Evolutionary conservation across 2,329 filamentous ascomycete species (phyloP).

Genomic region (Dothiorella sarmentorum): DNA sequence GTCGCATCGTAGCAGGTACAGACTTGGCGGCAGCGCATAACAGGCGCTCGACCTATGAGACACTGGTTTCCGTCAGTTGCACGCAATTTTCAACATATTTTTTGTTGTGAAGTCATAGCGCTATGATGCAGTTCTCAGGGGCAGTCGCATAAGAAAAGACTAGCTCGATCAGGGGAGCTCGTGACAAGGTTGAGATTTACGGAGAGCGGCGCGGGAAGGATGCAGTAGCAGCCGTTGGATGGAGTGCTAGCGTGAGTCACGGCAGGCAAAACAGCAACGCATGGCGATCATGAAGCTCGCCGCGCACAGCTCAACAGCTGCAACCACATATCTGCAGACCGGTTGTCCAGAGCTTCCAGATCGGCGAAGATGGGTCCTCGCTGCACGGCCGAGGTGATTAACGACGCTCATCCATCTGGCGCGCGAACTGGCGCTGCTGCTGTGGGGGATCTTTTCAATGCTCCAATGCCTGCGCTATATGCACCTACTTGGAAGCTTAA

Average conservation of each 20-base stretch:
- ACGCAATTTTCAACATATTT: background rate
- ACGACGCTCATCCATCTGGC: background rate
- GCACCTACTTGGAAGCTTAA: too few species aligned
- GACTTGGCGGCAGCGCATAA: background rate
- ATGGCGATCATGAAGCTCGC: background rate
- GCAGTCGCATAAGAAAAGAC: background rate
- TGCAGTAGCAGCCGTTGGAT: constrained; percentile 1
- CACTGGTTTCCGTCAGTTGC: background rate
- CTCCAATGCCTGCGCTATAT: too few species aligned
- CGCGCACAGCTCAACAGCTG: background rate
- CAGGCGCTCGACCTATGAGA: background rate
- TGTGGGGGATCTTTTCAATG: background rate
- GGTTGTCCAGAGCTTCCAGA: constrained; percentile 3
- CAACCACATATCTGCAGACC: background rate
- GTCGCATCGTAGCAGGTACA: background rate
- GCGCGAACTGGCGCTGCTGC: background rate
- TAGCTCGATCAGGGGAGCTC: background rate
- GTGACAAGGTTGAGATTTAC: background rate
- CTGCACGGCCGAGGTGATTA: background rate
- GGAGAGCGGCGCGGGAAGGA: background rate
- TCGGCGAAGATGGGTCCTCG: background rate
- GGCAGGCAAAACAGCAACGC: background rate
- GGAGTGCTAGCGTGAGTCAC: background rate
- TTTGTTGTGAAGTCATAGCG: background rate
- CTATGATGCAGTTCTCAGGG: background rate